Percentiles rank a stretch among this genome's conserved stretches.
Evolutionary conservation across 164 flowering plant species (phyloP).

Genomic region (Amborella trichopoda): DNA sequence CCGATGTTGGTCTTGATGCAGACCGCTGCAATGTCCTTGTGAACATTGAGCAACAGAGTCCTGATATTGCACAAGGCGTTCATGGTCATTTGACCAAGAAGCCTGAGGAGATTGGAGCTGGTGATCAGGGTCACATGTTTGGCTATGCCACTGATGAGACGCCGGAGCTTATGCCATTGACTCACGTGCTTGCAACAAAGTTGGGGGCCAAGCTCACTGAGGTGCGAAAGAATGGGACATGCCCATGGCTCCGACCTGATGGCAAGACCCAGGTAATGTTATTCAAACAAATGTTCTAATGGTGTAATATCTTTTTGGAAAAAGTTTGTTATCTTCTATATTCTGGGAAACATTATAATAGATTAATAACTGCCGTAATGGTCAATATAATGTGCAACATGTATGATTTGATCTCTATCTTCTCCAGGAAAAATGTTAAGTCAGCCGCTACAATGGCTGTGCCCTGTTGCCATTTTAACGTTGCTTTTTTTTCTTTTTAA

Average conservation of each 20-base stretch:
- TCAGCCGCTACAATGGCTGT: too few species aligned
- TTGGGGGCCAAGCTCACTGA: slow-evolving; percentile 52
- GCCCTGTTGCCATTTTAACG: too few species aligned
- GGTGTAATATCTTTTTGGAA: too few species aligned
- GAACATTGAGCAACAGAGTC: slow-evolving; percentile 70
- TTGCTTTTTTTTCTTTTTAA: too few species aligned
- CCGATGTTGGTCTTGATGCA: slow-evolving; percentile 63
- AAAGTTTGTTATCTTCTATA: too few species aligned
- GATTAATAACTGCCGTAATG: too few species aligned
- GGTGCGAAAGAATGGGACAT: slow-evolving; percentile 56
- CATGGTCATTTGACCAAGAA: slow-evolving; percentile 59
- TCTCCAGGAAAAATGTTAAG: too few species aligned
- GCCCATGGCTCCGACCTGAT: slow-evolving; percentile 64
- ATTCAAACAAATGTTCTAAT: too few species aligned
- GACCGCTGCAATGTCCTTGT: slow-evolving; percentile 66
- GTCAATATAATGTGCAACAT: too few species aligned
- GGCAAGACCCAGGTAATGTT: slow-evolving; percentile 67
- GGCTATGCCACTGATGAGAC: slow-evolving; percentile 71
- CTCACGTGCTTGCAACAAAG: slow-evolving; percentile 56
- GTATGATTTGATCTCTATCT: too few species aligned
- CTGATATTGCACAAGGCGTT: slow-evolving; percentile 69
- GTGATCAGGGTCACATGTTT: slow-evolving; percentile 65
- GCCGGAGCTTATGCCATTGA: slow-evolving; percentile 59
- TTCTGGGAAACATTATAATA: too few species aligned
- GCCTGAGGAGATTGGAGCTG: slow-evolving; percentile 67